Evolutionary conservation across 805 yeast species (phyloP), one percentile per base, ranked within the genome.

Genomic region (Wickerhamomyces tratensis): DNA sequence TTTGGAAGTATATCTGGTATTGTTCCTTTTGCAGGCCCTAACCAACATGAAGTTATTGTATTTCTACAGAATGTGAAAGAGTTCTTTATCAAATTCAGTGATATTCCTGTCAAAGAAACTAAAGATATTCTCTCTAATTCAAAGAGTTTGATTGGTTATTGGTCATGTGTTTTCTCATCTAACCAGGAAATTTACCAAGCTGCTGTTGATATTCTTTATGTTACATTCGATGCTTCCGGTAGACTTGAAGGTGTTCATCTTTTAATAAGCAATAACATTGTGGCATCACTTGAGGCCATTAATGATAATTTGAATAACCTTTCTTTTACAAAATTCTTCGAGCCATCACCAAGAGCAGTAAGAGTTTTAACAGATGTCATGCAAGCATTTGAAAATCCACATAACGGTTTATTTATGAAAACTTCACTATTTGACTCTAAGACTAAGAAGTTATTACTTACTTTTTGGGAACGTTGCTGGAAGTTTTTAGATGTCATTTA

Each of bases 401-500:
- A 81, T 15, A 66, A 64, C 35, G 94, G 95, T 33, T 58, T 81
- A 5, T 61, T 70, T 37, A 53, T 64, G 6, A 58, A 63, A 35
- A 55, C 49, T 41, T 42, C 41, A 15, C 46, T 46, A n/a, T 51
- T 56, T 45, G 62, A 49, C 25, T 46, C 38, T 26, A 42, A 48
- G 35, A 52, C 47, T 20, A 57, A 52, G 40, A 46, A 60, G 46
- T 44, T 64, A 36, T 45, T 75, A 27, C 53, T 59, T 27, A 46
- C 45, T 37, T 77, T 79, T 43, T 93, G 98, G 98, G 64, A 63
- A 11, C 49, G 62, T 7, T 69, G 79, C 35, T 91, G 98, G 98
- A 53, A 54, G 12, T 82, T 86, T 47, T 61, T 91, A 44, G 74
- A 76, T 38, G 71, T 79, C 68, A 74, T 86, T 2, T 86, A 84